Evolutionary conservation across 768 basidiomycete species (phyloP).

Genomic region (Macrolepiota albuminosa): DNA sequence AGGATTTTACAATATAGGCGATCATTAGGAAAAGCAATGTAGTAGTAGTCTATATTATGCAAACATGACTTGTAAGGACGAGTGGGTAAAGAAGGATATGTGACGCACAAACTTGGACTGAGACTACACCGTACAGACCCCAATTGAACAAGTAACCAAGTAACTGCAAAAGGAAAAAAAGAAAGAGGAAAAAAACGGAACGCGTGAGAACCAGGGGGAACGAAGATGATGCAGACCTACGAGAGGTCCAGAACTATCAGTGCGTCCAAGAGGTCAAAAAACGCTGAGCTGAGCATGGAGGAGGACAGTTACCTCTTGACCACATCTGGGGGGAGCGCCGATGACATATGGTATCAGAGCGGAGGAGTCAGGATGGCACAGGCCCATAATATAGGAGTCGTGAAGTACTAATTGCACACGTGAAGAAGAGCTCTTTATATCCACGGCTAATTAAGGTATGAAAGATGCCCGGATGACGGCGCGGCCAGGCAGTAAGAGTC

Average conservation of each 20-base stretch:
- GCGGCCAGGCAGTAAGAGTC: neutral
- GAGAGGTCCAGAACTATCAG: slow-evolving; percentile 17
- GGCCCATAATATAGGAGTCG: neutral
- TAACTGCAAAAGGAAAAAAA: slow-evolving; percentile 14
- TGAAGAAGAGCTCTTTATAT: neutral
- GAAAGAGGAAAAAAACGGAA: neutral
- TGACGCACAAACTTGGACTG: slow-evolving; percentile 26
- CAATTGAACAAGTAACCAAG: slow-evolving; percentile 26
- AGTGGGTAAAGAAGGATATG: neutral
- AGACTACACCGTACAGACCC: slow-evolving; percentile 24
- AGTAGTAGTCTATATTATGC: slow-evolving; percentile 22
- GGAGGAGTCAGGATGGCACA: neutral
- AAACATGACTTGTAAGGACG: neutral
- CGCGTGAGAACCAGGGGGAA: neutral
- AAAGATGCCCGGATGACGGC: neutral
- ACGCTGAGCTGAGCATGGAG: neutral
- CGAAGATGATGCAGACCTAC: slow-evolving; percentile 1
- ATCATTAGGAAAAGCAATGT: slow-evolving; percentile 27
- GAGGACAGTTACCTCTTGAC: slow-evolving; percentile 9
- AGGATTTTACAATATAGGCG: slow-evolving; percentile 18
- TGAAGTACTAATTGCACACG: neutral
- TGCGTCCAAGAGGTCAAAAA: neutral
- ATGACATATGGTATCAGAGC: slow-evolving; percentile 3
- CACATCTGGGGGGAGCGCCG: slow-evolving; percentile 11
- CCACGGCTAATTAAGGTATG: neutral